Evolutionary conservation across 2,329 filamentous ascomycete genomes (phyloP), one percentile per base, ranked within the genome.

Genomic region (Microsporum ferrugineum): DNA sequence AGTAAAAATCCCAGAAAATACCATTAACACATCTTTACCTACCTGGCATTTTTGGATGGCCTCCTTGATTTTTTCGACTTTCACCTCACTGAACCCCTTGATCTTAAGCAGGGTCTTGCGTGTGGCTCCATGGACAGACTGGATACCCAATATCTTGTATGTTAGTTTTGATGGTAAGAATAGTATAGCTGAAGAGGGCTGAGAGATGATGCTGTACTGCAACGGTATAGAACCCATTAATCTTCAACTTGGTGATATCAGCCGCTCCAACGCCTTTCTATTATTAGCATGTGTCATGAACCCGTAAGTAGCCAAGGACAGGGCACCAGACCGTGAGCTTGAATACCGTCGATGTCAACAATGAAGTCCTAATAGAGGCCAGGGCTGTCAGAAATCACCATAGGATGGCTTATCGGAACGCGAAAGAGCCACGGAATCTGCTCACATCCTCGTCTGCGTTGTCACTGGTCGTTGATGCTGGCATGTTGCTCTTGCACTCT

Each of bases 41-140:
- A 84, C 82, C 70, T 81, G 73, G 62, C 81, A 84, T 70, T 86
- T 86, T 53, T 78, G 77, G 60, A 84, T 79, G 57, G 85, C 85
- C 66, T 88, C 85, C 68, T 86, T 87, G 69, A 88, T 79, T 71
- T 87, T 88, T 65, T 88, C 85, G 2, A 87, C 85, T 71, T 88
- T 88, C 68, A 83, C 78, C 69, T 87, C 85, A 61, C 84, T 87
- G 71, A 87, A 86, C 6, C 85, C 85, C 68, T 86, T 87, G 71
- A 88, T 87, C 70, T 84, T 87, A 59, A 84, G 72, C 14, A 88
- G 76, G 17, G 77, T 82, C 67, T 80, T 82, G 59, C 82, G 79
- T 47, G 83, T 85, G 14, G 82, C 81, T 14, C 78, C 76, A 65
- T 84, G 79, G 39, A 87, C 82, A 51, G 81, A 81, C 83, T 85